A percentile compares a stretch with the other conserved stretches of the same genome.
Evolutionary conservation across 2,329 filamentous ascomycete genomes (phyloP).

Genomic region (Zasmidium angulare): DNA sequence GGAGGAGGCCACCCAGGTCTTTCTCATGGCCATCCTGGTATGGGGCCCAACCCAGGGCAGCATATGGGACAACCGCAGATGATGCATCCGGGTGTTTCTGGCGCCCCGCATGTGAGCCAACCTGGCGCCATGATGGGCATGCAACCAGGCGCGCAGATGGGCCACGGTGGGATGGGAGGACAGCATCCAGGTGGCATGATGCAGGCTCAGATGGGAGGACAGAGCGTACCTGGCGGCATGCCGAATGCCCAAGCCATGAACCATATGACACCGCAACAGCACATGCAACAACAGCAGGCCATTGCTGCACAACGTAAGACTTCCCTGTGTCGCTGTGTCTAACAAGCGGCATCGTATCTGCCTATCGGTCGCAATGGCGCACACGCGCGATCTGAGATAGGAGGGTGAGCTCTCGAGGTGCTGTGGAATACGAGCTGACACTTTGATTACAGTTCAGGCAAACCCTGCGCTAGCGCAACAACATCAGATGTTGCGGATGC

Average conservation of each 20-base stretch:
- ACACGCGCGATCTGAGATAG: background rate
- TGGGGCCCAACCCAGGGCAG: slow-evolving; percentile 66
- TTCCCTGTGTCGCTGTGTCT: slow-evolving; percentile 9
- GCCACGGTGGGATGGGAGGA: slow-evolving; percentile 33
- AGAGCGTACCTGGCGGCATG: slow-evolving; percentile 48
- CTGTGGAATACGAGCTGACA: background rate
- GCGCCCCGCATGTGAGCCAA: slow-evolving; percentile 70
- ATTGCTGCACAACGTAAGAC: slow-evolving; percentile 35
- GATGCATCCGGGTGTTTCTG: slow-evolving; percentile 68
- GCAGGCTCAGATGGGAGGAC: slow-evolving; percentile 33
- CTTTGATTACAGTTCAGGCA: slow-evolving; percentile 37
- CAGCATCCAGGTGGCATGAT: slow-evolving; percentile 37
- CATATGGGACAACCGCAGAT: slow-evolving; percentile 70
- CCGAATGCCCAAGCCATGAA: slow-evolving; percentile 69
- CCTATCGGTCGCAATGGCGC: background rate
- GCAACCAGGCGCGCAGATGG: slow-evolving; percentile 64
- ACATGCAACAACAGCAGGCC: slow-evolving; percentile 39
- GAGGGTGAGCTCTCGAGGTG: background rate
- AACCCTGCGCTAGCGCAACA: slow-evolving; percentile 32
- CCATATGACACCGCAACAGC: slow-evolving; percentile 66
- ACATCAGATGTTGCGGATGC: slow-evolving; percentile 43
- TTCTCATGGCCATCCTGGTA: slow-evolving; percentile 63
- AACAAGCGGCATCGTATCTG: background rate
- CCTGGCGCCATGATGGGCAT: slow-evolving; percentile 73
- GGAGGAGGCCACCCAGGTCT: slow-evolving; percentile 67